Evolutionary conservation across 2,329 filamentous ascomycete genomes (phyloP).

Genomic region (Monilinia vaccinii-corymbosi): DNA sequence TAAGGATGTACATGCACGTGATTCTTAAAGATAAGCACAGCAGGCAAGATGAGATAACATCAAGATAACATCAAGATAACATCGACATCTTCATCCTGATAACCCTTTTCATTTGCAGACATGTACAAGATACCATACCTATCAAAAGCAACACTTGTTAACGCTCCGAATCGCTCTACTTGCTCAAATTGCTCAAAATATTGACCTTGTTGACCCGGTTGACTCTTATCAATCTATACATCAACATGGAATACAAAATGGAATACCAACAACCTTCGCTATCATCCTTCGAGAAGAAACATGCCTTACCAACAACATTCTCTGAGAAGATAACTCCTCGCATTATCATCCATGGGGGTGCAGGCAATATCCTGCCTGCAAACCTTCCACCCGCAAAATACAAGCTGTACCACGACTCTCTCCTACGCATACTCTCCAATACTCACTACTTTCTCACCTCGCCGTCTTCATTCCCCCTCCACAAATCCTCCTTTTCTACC

Average conservation of each 20-base stretch:
- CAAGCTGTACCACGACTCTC: slow-evolving; percentile 46
- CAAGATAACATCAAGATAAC: background rate
- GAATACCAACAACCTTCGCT: slow-evolving; percentile 15
- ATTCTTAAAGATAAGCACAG: background rate
- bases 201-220: background rate
- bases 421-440: slow-evolving; percentile 50
- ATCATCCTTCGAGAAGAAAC: slow-evolving; percentile 4
- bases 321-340: slow-evolving; percentile 14
- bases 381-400: slow-evolving; percentile 51
- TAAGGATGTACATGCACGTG: too few species aligned
- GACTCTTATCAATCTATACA: background rate
- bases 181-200: background rate
- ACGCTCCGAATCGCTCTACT: too few species aligned
- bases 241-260: slow-evolving; percentile 13
- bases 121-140: background rate
- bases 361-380: slow-evolving; percentile 56
- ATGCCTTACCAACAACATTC: background rate
- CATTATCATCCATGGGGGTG: slow-evolving; percentile 48
- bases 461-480: slow-evolving; percentile 49
- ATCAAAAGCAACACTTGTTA: background rate
- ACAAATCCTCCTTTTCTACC: slow-evolving; percentile 29
- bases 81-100: background rate
- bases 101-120: background rate
- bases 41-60: too few species aligned
- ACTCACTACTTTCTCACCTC: slow-evolving; percentile 38